Base-by-base conservation (phyloP, 108 stramenopile genomes). In the Pseudonitzschia pungens region DNA sequence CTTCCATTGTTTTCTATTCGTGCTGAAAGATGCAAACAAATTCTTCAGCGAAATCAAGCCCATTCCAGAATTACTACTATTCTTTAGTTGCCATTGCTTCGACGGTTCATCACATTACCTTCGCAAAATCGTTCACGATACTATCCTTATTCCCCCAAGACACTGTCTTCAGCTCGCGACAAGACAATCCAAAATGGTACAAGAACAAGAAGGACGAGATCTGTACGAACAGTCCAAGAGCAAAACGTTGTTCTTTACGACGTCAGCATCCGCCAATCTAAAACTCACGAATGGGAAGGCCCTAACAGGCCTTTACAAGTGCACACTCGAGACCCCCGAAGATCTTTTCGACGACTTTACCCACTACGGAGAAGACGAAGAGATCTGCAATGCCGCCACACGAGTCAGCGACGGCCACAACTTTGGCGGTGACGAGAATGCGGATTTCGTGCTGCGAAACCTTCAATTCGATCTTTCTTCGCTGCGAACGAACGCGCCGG, bases 151-250 rank as follows among this genome's bases (percentile, higher is more conserved):
- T n/a, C n/a, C 36, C 2, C 36, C 2, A 36, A 36, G 36, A 36
- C 36, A 36, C 36, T 36, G 6, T 36, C 36, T 36, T 5, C 2
- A 36, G 6, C 36, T 36, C 36, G 6, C 2, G 36, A 36, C 36
- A 36, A 36, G 36, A 36, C 36, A 36, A 36, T 36, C 36, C 45
- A 48, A 48, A 14, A 48, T 48, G 45, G 1, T 48, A 2, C 45
- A 18, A 48, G 45, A 55, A 24, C 54, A 55, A 55, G 22, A 24
- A 24, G 5, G 9, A 26, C 54, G 54, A 26, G 54, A 22, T 24
- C 54, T 55, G 21, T 55, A 55, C 54, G 54, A 55, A 55, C 54
- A 55, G 54, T 20, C 54, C 54, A 22, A 55, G 54, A 24, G 54
- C 54, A 55, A 55, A 24, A 55, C 54, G 9, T 24, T 55, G 54